Evolutionary conservation across 495 filamentous ascomycete species (phyloP).

Genomic region (Immersiella caudata): DNA sequence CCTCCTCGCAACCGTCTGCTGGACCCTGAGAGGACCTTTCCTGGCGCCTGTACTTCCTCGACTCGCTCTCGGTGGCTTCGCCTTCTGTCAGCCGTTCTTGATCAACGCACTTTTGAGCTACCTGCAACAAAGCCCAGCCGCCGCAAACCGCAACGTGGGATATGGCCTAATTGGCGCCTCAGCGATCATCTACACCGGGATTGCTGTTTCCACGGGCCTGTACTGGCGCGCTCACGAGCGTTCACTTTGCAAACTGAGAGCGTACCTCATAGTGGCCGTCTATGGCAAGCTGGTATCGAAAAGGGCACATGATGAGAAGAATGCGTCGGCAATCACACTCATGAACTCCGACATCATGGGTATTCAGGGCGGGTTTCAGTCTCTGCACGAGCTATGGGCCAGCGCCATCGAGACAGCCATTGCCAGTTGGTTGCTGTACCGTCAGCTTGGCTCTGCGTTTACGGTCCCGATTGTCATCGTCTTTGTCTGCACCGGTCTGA

Average conservation of each 20-base stretch:
- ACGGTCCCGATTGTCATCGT: constrained; percentile 52
- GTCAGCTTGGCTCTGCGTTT: constrained; percentile 51
- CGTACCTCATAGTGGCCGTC: constrained; percentile 58
- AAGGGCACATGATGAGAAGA: constrained; percentile 46
- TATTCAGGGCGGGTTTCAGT: constrained; percentile 22
- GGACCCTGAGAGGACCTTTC: constrained; percentile 4
- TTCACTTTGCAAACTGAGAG: constrained; percentile 58
- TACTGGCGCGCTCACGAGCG: constrained; percentile 53
- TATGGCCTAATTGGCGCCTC: constrained; percentile 61
- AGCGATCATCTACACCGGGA: constrained; percentile 58
- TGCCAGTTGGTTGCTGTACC: constrained; percentile 57
- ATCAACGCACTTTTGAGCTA: constrained; percentile 15
- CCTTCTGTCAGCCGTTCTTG: constrained; percentile 24
- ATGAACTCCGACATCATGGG: constrained; percentile 53
- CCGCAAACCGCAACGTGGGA: background rate
- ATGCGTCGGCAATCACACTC: constrained; percentile 59
- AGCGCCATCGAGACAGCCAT: constrained; percentile 54
- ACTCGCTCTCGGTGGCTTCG: constrained; percentile 21
- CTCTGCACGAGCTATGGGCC: constrained; percentile 44
- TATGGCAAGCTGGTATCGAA: constrained; percentile 57
- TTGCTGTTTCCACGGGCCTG: constrained; percentile 55
- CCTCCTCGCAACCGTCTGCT: background rate
- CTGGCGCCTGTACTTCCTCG: constrained; percentile 47
- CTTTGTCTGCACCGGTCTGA: constrained; percentile 47
- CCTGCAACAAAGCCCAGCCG: constrained; percentile 1